phyloP scores from a whole-genome alignment of 345 rosid genomes.

The Syzygium aromaticum region DNA sequence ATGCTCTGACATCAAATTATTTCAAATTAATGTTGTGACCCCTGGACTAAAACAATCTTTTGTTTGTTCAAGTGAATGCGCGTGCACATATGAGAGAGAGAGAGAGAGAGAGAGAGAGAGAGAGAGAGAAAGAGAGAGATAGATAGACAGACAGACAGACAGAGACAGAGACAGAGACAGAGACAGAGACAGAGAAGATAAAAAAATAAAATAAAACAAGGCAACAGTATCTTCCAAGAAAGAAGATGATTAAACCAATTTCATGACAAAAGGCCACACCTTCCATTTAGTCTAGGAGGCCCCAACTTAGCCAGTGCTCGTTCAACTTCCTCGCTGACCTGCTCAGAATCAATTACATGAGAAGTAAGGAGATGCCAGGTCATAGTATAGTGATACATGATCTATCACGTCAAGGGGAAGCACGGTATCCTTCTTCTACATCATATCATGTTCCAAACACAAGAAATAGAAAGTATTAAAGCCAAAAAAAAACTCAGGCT shows the following conservation, averaged over 20 bases:
- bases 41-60: background rate
- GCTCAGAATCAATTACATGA: slow-evolving; percentile 11
- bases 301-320: slow-evolving; percentile 96
- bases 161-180: background rate
- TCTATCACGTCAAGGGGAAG: background rate
- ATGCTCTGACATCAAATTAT: slow-evolving; percentile 34
- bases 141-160: background rate
- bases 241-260: background rate
- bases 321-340: slow-evolving; percentile 99
- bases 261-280: slow-evolving; percentile 22
- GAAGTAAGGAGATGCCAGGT: background rate
- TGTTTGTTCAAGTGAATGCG: background rate
- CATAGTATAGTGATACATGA: background rate
- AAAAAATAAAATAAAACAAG: background rate
- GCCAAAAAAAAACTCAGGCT: background rate
- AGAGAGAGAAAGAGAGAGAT: background rate
- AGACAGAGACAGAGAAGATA: background rate
- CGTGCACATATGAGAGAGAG: rapidly evolving
- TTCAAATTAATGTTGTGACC: background rate
- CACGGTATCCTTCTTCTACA: background rate
- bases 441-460: background rate
- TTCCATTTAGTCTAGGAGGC: slow-evolving; percentile 83
- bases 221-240: background rate
- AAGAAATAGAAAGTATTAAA: background rate
- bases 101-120: background rate